Evolutionary conservation across 371 early-diverging fungal species (phyloP).

Genomic region (Zopfochytrium polystomum): DNA sequence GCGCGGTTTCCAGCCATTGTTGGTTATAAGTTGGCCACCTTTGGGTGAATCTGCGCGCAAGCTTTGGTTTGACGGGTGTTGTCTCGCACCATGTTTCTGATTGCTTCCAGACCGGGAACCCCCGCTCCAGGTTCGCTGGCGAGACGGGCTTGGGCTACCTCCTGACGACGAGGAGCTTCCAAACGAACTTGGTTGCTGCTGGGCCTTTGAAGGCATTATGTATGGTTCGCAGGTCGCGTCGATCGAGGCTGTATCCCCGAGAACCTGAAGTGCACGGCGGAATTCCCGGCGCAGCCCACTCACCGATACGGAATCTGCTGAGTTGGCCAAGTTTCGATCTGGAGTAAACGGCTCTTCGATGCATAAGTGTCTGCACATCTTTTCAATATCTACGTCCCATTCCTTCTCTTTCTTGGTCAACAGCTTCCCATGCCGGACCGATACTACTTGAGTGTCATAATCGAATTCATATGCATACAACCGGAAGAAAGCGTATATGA

Average conservation of each 20-base stretch:
- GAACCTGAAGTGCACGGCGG: conserved; percentile 61
- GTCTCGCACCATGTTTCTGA: too few species aligned
- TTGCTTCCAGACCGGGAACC: too few species aligned
- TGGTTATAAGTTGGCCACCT: too few species aligned
- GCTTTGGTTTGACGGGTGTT: too few species aligned
- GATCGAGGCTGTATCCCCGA: conserved; percentile 26
- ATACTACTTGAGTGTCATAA: conserved; percentile 73
- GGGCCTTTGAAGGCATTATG: too few species aligned
- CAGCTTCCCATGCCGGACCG: conserved; percentile 71
- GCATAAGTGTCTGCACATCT: conserved; percentile 63
- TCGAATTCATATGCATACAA: conserved; percentile 75
- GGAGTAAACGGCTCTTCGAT: conserved; percentile 88
- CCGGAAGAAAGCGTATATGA: conserved; percentile 83
- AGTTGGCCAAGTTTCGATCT: conserved; percentile 81
- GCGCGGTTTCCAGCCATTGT: too few species aligned
- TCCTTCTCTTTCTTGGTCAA: conserved; percentile 76
- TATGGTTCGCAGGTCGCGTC: neutral
- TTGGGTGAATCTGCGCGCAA: too few species aligned
- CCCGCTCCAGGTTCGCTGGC: too few species aligned
- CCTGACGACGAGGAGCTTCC: too few species aligned
- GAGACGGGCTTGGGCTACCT: too few species aligned
- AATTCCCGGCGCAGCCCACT: conserved; percentile 75
- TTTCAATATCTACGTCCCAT: conserved; percentile 66
- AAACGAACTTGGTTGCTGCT: too few species aligned
- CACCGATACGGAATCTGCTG: conserved; percentile 74